A percentile compares a stretch with the other conserved stretches of the same genome.
phyloP scores from a whole-genome alignment of 345 rosid species.

The Lenwebbia sp. region DNA sequence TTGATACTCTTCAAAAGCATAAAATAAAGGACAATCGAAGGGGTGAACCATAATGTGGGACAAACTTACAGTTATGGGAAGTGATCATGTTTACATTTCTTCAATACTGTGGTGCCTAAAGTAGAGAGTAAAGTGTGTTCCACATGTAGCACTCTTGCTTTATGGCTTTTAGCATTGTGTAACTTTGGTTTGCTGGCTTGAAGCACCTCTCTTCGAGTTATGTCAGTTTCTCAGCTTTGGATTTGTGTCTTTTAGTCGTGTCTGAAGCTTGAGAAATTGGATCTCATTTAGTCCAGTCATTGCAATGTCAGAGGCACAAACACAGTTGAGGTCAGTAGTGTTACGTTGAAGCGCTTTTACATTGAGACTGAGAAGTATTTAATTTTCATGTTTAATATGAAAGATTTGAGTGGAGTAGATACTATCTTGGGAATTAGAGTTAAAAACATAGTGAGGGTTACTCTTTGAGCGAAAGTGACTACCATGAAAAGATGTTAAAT shows the following conservation, averaged over 20 bases:
- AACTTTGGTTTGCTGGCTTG: slow-evolving; percentile 49
- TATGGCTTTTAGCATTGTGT: too few relatives aligned
- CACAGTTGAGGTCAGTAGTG: slow-evolving; percentile 50
- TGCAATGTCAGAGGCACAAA: slow-evolving; percentile 55
- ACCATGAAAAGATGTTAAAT: too few relatives aligned
- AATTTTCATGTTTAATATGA: too few relatives aligned
- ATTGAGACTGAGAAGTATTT: slow-evolving; percentile 12
- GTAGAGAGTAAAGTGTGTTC: neutral
- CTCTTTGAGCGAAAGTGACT: too few relatives aligned
- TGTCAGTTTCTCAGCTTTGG: slow-evolving; percentile 55
- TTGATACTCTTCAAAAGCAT: neutral
- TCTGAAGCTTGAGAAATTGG: slow-evolving; percentile 37
- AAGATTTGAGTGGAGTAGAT: too few relatives aligned
- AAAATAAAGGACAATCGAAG: neutral
- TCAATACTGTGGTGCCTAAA: neutral
- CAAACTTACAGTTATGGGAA: neutral
- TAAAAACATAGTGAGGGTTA: too few relatives aligned
- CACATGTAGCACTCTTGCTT: neutral
- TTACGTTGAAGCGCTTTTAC: slow-evolving; percentile 45
- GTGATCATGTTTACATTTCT: neutral
- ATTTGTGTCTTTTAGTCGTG: slow-evolving; percentile 68
- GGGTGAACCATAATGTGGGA: neutral
- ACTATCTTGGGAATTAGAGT: too few relatives aligned
- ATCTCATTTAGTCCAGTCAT: slow-evolving; percentile 50
- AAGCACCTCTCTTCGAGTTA: slow-evolving; percentile 56